Base-by-base conservation (phyloP, 169 alveolate genomes). In the Plasmodium gallinaceum region DNA sequence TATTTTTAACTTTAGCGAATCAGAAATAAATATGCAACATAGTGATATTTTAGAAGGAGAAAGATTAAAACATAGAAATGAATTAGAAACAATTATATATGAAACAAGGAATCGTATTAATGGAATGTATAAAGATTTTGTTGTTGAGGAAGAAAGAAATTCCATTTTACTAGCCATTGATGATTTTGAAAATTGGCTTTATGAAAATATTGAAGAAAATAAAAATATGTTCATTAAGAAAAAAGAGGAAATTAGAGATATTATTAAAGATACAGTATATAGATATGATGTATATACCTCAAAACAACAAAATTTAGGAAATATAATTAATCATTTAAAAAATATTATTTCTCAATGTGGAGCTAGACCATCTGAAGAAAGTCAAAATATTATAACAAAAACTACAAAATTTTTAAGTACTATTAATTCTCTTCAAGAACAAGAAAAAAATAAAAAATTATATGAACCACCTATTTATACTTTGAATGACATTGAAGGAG, bases 81-180 rank as follows among this genome's bases (percentile, higher is more conserved):
- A 94, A 62, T 75, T 94, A 20, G 96, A 94, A 58, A 94, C 96
- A 26, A 73, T 88, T 64, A 89, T 94, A 6, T 94, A 94, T 62
- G 88, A 88, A 43, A 92, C 91, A n/a, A 74, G 93, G 65, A 93
- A 88, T 57, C 64, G 93, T 57, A 32, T 94, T 74, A 76, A 90
- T 48, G 94, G 92, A 24, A 88, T 94, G 18, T 94, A 94, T 80
- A 74, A 88, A 42, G 94, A 94, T 37, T 94, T 80, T 71, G 93
- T 94, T 16, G 66, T 89, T 1, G 94, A 93, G 12, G 93, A 94
- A 54, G 66, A 69, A 57, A 92, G 86, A 46, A 91, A 68, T 64
- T 54, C 89, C 43, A 66, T 94, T 54, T 57, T 52, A 66, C 60
- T 76, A 14, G 68, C 88, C 52, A 64, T 94, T 48, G 88, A 90